A percentile compares a stretch with the other conserved stretches of the same genome.
These are phyloP conservation scores for Simplicillium sp. DNA, from an alignment of 2,329 filamentous ascomycete genomes.

Conservation along the genomic window DNA sequence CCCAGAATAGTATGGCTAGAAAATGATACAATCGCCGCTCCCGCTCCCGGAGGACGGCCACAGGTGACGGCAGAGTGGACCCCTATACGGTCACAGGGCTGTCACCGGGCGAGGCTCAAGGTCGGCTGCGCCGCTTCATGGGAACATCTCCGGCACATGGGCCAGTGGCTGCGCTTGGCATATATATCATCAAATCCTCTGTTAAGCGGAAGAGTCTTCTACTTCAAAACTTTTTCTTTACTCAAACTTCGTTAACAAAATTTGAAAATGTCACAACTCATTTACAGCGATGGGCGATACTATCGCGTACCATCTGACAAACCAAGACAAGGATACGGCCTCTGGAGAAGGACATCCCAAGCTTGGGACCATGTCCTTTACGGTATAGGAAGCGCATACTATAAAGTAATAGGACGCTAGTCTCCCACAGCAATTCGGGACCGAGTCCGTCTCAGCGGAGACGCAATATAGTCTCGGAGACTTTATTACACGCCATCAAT, in stretches of 20 bases:
- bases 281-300: background rate
- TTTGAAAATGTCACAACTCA: background rate
- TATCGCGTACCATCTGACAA: conserved; percentile 2
- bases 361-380: conserved; percentile 29
- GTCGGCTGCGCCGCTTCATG: too few species aligned
- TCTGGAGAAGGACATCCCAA: conserved; percentile 24
- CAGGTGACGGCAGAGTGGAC: conserved; percentile 4
- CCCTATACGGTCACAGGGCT: background rate
- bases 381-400: conserved; percentile 26
- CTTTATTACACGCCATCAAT: background rate
- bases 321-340: conserved; percentile 8
- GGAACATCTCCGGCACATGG: too few species aligned
- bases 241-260: too few species aligned
- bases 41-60: background rate
- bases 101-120: background rate
- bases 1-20: too few species aligned
- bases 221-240: too few species aligned
- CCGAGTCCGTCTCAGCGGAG: too few species aligned
- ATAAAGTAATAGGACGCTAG: conserved; percentile 14
- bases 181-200: too few species aligned
- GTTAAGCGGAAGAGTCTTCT: too few species aligned
- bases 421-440: too few species aligned
- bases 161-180: too few species aligned
- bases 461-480: too few species aligned
- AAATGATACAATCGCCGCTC: too few species aligned